A percentile compares a stretch with the other conserved stretches of the same genome.
phyloP scores from a whole-genome alignment of 495 filamentous ascomycete species.

The Podospora pseudopauciseta region DNA sequence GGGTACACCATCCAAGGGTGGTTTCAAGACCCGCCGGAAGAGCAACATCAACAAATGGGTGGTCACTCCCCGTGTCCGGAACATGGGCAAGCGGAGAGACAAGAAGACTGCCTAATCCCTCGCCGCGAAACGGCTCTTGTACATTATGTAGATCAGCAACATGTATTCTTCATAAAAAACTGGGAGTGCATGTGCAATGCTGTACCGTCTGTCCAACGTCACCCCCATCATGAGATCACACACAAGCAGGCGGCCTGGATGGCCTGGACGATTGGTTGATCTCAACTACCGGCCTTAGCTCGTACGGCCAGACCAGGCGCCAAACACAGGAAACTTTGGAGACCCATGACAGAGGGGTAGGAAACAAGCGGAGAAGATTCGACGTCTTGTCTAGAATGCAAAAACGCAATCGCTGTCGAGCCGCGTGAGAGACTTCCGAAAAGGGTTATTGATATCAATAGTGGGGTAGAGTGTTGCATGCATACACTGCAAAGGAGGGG shows the following conservation, averaged over 20 bases:
- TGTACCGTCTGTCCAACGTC: not conserved
- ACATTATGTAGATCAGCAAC: conserved; percentile 33
- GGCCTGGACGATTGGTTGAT: not conserved
- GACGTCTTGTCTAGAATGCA: too few relatives aligned
- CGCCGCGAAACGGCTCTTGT: conserved; percentile 20
- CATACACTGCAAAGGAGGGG: not conserved
- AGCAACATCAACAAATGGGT: conserved; percentile 78
- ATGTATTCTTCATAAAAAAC: conserved; percentile 4
- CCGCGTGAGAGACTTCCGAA: not conserved
- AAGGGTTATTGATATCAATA: not conserved
- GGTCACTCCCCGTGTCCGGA: conserved; percentile 67
- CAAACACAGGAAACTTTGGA: not conserved
- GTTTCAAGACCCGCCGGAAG: conserved; percentile 84
- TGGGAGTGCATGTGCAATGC: conserved; percentile 2
- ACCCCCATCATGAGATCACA: not conserved
- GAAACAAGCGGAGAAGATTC: too few relatives aligned
- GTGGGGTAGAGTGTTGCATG: not conserved
- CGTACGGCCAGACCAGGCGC: not conserved
- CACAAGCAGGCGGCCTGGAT: not conserved
- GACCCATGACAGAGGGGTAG: too few relatives aligned
- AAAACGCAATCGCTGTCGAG: not conserved
- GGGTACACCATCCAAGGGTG: conserved; percentile 92
- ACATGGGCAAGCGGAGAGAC: conserved; percentile 66
- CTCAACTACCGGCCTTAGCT: not conserved
- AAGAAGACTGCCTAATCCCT: conserved; percentile 41